Percentiles rank a stretch among this genome's conserved stretches.
These are phyloP conservation scores for Blastocrithidia nonstop DNA, from an alignment of 208 protist genomes.

Conservation along the genomic window DNA sequence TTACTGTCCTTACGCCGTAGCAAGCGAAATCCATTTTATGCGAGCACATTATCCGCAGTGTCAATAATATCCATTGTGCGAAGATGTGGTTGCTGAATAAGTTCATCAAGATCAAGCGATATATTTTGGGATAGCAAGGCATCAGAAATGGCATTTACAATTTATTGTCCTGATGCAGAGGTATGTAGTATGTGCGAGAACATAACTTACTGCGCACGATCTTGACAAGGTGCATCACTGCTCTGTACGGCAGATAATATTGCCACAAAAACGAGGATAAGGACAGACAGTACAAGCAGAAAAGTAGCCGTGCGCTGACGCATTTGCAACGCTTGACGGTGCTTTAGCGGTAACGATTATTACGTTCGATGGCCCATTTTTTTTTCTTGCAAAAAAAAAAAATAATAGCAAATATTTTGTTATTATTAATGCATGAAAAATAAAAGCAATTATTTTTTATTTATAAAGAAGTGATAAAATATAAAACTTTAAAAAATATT, in stretches of 20 bases:
- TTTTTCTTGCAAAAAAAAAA: no score
- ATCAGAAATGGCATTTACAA: slow-evolving; percentile 11
- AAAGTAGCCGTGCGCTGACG: slow-evolving; percentile 54
- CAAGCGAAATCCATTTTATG: slow-evolving; percentile 39
- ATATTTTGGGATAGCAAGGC: slow-evolving; percentile 9
- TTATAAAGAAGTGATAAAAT: no score
- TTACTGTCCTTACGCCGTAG: slow-evolving; percentile 14
- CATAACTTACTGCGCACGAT: slow-evolving; percentile 29
- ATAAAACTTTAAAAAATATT: no score
- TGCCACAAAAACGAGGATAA: slow-evolving; percentile 33
- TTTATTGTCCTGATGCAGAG: slow-evolving; percentile 5
- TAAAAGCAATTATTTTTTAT: no score
- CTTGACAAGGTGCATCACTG: slow-evolving; percentile 43
- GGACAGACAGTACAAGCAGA: slow-evolving; percentile 50
- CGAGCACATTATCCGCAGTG: slow-evolving; percentile 15
- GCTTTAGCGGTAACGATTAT: slow-evolving; percentile 2
- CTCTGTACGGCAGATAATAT: slow-evolving; percentile 42
- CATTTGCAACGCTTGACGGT: slow-evolving; percentile 22
- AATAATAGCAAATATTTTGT: no score
- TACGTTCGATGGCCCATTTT: slow-evolving; percentile 5
- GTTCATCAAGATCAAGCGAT: slow-evolving; percentile 8
- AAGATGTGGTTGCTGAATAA: slow-evolving; percentile 6
- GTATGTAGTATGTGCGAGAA: slow-evolving; percentile 17
- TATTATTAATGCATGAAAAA: no score
- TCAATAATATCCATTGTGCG: slow-evolving; percentile 39